Base-by-base conservation (phyloP, 2,329 filamentous ascomycete genomes). In the Ceratocystis alfenasii region DNA sequence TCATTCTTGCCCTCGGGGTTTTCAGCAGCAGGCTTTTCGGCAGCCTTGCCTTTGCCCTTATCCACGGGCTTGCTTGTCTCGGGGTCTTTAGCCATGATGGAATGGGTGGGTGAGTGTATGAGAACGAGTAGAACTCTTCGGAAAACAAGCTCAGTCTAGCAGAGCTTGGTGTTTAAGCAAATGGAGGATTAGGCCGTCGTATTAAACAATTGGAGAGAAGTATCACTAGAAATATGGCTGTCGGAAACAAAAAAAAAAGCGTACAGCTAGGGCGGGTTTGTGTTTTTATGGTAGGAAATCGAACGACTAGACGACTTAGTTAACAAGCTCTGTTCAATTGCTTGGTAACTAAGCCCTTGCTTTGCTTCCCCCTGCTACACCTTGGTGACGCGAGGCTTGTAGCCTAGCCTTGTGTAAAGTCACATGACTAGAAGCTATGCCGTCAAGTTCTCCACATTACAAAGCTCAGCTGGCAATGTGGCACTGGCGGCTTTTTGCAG, bases 21-120 rank as follows among this genome's bases (percentile, higher is more conserved):
- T 12, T 67, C 64, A 65, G 81, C 78, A 71, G 83, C 76, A 62
- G 82, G 76, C 72, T 84, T 83, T 67, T 90, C 87, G 69, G 86
- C 81, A 69, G 87, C 90, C 81, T 97, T 99, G 75, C 86, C 93
- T 82, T 99, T 99, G 78, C 91, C 92, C 83, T 97, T 97, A 78
- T 96, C 90, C 76, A 86, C 83, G 75, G 87, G 80, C 78, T 88
- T 89, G 76, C 88, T 83, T 81, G 87, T 83, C 79, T 95, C 89
- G 80, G 87, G 90, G 78, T 95, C 90, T 82, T 95, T 89, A 79
- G 92, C 92, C 94, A 97, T 96, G 78, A 77, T 81, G 76, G 44
- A 50, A 20, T 41, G 36, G 17, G 62, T 30, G n/a, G 44, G 4
- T 53, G 45, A 7, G 62, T 63, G 53, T 59, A 60, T 25, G 55